These are phyloP conservation scores for Nitzschia palea DNA, from an alignment of 108 stramenopile genomes.

Conservation along the genomic window DNA sequence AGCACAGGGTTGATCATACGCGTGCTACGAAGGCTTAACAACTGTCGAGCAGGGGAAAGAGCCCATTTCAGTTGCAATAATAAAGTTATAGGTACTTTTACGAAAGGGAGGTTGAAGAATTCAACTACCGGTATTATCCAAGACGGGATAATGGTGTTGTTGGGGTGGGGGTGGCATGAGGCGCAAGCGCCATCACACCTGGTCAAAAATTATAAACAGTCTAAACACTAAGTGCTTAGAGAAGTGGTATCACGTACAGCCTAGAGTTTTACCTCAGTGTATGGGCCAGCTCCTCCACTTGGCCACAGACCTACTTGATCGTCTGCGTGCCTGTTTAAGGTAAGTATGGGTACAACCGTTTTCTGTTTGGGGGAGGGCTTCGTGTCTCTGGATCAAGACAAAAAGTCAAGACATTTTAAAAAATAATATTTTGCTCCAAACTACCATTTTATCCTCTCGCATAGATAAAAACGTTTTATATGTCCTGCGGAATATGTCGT, in stretches of 20 bases:
- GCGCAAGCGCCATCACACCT: conserved; percentile 85
- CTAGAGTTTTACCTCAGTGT: conserved; percentile 65
- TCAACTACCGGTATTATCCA: no score
- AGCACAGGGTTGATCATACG: no score
- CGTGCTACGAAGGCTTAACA: no score
- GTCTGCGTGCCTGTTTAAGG: conserved; percentile 63
- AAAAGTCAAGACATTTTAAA: not conserved
- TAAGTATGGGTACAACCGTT: conserved; percentile 56
- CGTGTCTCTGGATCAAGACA: not conserved
- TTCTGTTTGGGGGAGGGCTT: not conserved
- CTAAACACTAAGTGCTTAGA: conserved; percentile 61
- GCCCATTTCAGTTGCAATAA: no score
- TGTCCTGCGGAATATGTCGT: no score
- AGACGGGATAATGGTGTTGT: no score
- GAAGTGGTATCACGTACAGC: conserved; percentile 73
- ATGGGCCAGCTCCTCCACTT: conserved; percentile 72
- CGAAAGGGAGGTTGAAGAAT: no score
- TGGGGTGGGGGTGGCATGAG: conserved; percentile 68
- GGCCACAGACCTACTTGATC: conserved; percentile 63
- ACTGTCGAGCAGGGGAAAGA: no score
- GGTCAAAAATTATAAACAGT: conserved; percentile 80
- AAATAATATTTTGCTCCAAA: no score
- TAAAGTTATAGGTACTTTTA: no score
- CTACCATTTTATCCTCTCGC: no score
- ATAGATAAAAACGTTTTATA: no score